Evolutionary conservation across 208 protist genomes (phyloP), one percentile per base, ranked within the genome.

Genomic region (Wallacemonas collosoma): DNA sequence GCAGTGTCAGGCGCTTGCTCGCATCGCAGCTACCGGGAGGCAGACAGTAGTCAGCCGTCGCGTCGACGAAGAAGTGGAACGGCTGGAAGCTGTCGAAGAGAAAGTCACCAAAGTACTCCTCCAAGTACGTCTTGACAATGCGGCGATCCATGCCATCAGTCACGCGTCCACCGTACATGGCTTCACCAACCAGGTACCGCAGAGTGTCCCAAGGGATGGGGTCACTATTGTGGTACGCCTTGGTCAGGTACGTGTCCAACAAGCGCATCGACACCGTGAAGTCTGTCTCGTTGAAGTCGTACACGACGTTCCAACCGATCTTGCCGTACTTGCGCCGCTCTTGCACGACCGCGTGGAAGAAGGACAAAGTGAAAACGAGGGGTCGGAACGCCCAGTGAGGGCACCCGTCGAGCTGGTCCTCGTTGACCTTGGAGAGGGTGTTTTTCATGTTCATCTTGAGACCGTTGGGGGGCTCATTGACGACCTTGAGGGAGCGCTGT

Each of bases 81-180:
- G 96, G 91, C 83, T 99, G 98, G 88, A 99, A 99, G 54, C 93
- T 95, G 80, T 99, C 99, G 79, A 99, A 99, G 40, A 99, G 86
- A 82, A 99, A 99, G 80, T 99, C 98, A 51, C 99, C 99, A 81
- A 99, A 97, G 89, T 99, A 99, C 91, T 99, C 99, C 68, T 99
- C 93, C 7, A 99, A 82, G 82, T 99, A 99, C 35, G 98, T 99
- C 73, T 94, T 98, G 5, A 99, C 91, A 50, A 99, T 91, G 54
- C 98, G 89, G 9, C 99, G 88, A 82, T 99, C 99, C 84, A 95
- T 99, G 77, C 88, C 82, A 88, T 99, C 98, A 8, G 98, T 99
- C 35, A 99, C 98, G 55, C 98, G 92, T 12, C 99, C 99, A 60
- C 99, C 99, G 82, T 99, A 99, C 97, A 99, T 99, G 50, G 92